Conservation (phyloP, 2,329 filamentous ascomycete genomes). For the Colletotrichum cordylinicola region DNA sequence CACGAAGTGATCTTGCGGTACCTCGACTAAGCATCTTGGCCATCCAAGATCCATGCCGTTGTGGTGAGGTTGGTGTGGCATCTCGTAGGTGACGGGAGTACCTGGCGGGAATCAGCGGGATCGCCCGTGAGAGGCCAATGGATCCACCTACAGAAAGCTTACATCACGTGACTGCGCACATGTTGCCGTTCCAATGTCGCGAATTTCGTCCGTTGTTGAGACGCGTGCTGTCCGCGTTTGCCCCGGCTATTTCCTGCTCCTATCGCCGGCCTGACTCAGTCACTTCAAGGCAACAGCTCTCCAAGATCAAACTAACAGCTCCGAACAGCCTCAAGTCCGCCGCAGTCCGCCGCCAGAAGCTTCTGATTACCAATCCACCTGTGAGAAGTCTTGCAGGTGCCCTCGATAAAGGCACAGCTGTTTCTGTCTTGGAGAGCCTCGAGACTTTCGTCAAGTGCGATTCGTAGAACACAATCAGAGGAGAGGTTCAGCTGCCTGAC, state of each 20-base stretch:
- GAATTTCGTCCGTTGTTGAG: background rate
- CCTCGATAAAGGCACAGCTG: background rate
- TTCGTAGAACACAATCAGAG: background rate
- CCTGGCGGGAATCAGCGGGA: slow-evolving; percentile 10
- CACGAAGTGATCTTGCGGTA: background rate
- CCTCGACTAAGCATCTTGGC: background rate
- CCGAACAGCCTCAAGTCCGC: background rate
- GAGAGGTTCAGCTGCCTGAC: fast-evolving
- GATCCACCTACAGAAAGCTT: background rate
- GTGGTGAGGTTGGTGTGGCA: background rate
- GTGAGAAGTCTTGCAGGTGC: background rate
- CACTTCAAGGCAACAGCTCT: slow-evolving; percentile 1
- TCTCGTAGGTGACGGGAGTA: background rate
- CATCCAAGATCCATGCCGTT: background rate
- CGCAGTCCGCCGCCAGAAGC: background rate
- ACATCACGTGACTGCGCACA: background rate
- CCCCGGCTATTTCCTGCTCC: background rate
- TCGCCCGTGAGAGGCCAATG: background rate
- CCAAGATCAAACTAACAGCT: background rate
- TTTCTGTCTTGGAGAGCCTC: background rate
- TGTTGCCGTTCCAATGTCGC: background rate
- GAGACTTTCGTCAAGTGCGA: background rate
- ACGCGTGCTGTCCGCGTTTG: background rate
- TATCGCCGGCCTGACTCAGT: slow-evolving; percentile 3
- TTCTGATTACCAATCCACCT: background rate